Base-by-base conservation (phyloP, 2,329 filamentous ascomycete genomes). In the Ascomycota sp. region DNA sequence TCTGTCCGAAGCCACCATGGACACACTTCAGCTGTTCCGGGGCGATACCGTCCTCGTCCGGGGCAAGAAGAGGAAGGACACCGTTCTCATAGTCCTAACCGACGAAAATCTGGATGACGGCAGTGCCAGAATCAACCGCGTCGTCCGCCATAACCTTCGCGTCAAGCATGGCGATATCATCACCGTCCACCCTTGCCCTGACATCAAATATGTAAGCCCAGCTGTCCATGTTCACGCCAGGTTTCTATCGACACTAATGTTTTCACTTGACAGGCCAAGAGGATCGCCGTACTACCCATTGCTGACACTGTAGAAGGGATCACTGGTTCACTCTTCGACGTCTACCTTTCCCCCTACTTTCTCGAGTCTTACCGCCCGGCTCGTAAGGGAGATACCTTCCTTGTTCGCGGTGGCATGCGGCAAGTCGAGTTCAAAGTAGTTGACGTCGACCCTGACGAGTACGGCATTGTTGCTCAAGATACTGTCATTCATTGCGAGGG, bases 371-470 rank as follows among this genome's bases (percentile, higher is more conserved):
- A 98, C 67, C 72, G 89, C 54, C 89, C 89, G 36, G 83, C 98
- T 40, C 77, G 84, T 54, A 89, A 95, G 67, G 89, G 89, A 48
- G 89, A 98, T 52, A 72, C 93, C 37, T 98, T 98, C 68, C 93
- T 84, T 55, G 82, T 89, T 40, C 78, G 89, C 50, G 89, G 86
- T 61, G 86, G 84, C 53, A 98, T 98, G 89, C 76, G 89, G 56
- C 86, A 93, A 59, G 89, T 98, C 27, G 89, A 98, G 54, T 98
- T 98, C 67, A 98, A 98, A 68, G 86, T 98, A 30, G 86, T 98
- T 32, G 89, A 98, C 62, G 84, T 98, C 33, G 89, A 98, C 49
- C 84, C 89, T 32, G 89, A 89, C 44, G 89, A 98, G 66, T 95
- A 91, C 51, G 91, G 91, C 47, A 98, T 98, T 43, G 89, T 98